A percentile compares a stretch with the other conserved stretches of the same genome.
Evolutionary conservation across 1,284 basidiomycete genomes (phyloP).

Genomic region (Cutaneotrichosporon cavernicola): DNA sequence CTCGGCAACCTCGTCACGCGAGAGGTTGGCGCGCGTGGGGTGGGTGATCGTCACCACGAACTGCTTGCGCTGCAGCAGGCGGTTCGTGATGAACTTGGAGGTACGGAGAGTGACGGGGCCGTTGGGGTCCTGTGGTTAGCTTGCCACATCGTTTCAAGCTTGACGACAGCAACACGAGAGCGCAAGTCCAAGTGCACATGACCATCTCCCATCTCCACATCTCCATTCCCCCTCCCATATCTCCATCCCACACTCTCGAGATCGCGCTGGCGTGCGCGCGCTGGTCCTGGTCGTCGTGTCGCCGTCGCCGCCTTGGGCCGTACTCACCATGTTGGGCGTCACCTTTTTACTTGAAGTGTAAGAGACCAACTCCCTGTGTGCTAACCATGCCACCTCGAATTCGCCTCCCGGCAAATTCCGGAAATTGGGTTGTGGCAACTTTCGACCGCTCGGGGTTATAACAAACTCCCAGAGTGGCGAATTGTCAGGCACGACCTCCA

Average conservation of each 20-base stretch:
- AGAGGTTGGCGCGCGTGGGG: slow-evolving; percentile 91
- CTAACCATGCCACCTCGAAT: neutral
- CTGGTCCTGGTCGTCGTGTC: slow-evolving; percentile 13
- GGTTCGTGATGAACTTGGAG: slow-evolving; percentile 99
- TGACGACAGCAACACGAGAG: no score
- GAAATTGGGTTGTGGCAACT: neutral
- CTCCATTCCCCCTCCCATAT: slow-evolving; percentile 2
- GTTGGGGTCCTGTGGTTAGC: slow-evolving; percentile 61
- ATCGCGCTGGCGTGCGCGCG: neutral
- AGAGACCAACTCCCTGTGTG: slow-evolving; percentile 6
- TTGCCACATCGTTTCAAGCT: no score
- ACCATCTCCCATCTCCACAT: neutral
- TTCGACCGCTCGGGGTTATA: neutral
- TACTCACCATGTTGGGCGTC: slow-evolving; percentile 47
- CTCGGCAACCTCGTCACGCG: slow-evolving; percentile 87
- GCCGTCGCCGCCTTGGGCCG: slow-evolving; percentile 1
- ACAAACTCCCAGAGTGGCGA: neutral
- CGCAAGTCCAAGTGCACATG: neutral
- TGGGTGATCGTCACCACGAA: slow-evolving; percentile 95
- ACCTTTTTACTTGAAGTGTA: slow-evolving; percentile 32
- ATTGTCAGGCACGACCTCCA: neutral
- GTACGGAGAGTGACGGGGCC: slow-evolving; percentile 96
- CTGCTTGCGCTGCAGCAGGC: slow-evolving; percentile 82
- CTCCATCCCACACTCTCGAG: neutral
- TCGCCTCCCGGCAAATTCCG: neutral